Percentiles rank a stretch among this genome's conserved stretches.
Evolutionary conservation across 2,329 filamentous ascomycete species (phyloP).

Genomic region (Rhynchosporium secalis): DNA sequence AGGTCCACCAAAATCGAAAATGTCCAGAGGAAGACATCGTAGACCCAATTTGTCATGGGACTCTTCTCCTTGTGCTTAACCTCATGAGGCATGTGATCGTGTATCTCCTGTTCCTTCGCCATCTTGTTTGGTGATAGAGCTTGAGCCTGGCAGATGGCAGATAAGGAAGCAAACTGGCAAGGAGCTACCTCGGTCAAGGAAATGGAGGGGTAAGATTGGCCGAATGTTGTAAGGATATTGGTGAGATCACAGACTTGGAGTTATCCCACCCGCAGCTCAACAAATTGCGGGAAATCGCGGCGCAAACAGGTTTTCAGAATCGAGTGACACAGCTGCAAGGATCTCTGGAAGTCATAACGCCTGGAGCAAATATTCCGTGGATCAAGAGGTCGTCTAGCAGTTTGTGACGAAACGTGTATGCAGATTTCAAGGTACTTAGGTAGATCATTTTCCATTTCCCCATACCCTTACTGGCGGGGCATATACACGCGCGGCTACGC

Average conservation of each 20-base stretch:
- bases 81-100: constrained; percentile 30
- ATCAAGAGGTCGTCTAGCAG: neutral
- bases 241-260: constrained; percentile 13
- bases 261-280: constrained; percentile 20
- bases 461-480: constrained; percentile 1
- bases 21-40: constrained; percentile 75
- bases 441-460: neutral
- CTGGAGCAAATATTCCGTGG: neutral
- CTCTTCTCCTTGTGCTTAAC: constrained; percentile 55
- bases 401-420: constrained; percentile 7
- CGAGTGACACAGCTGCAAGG: neutral
- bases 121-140: constrained; percentile 15
- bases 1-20: constrained; percentile 86
- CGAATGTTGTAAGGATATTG: constrained; percentile 5
- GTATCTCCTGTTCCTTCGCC: constrained; percentile 28
- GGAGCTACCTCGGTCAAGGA: constrained; percentile 2
- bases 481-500: neutral
- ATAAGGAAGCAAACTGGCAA: neutral
- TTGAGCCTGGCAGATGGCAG: neutral
- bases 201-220: neutral
- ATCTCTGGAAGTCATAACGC: constrained; percentile 8
- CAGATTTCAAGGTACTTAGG: neutral
- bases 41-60: constrained; percentile 72
- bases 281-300: constrained; percentile 15
- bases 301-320: neutral